These are phyloP conservation scores for Blyttiomyces sp. DNA, from an alignment of 371 early-diverging fungal species.

Conservation along the genomic window DNA sequence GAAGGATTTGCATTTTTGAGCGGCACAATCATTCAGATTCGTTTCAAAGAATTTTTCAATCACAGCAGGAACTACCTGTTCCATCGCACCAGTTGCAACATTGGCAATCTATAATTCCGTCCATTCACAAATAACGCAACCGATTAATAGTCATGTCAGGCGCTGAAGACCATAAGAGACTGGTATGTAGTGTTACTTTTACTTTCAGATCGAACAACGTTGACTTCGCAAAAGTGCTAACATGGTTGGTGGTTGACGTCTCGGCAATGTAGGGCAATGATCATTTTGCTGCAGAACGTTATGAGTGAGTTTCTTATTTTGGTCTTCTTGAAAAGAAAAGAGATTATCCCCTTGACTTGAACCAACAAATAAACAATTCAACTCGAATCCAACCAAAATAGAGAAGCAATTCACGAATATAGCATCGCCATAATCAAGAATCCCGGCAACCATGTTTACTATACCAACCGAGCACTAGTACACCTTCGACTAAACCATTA, in stretches of 20 bases:
- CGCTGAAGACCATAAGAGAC: constrained; percentile 47
- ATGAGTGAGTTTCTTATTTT: background rate
- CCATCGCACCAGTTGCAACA: too few species aligned
- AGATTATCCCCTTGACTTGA: constrained; percentile 38
- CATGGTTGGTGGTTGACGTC: background rate
- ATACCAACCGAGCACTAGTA: constrained; percentile 76
- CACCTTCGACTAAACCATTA: constrained; percentile 63
- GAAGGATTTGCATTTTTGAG: too few species aligned
- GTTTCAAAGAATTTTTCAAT: too few species aligned
- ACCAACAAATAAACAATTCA: constrained; percentile 56
- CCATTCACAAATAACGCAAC: too few species aligned
- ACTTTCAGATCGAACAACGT: background rate
- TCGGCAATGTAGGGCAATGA: constrained; percentile 14
- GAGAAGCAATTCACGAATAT: constrained; percentile 71
- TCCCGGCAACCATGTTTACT: constrained; percentile 61
- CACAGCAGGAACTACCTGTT: too few species aligned
- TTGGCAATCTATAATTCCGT: too few species aligned
- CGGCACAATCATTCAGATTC: too few species aligned
- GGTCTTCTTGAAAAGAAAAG: background rate
- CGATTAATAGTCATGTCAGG: too few species aligned
- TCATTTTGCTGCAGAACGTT: constrained; percentile 17
- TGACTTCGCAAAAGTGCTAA: background rate
- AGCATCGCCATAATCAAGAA: constrained; percentile 72
- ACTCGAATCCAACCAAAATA: too few species aligned
- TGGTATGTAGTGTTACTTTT: constrained; percentile 59